Conservation (phyloP, 805 yeast species). For the Wickerhamiella bombiphila region DNA sequence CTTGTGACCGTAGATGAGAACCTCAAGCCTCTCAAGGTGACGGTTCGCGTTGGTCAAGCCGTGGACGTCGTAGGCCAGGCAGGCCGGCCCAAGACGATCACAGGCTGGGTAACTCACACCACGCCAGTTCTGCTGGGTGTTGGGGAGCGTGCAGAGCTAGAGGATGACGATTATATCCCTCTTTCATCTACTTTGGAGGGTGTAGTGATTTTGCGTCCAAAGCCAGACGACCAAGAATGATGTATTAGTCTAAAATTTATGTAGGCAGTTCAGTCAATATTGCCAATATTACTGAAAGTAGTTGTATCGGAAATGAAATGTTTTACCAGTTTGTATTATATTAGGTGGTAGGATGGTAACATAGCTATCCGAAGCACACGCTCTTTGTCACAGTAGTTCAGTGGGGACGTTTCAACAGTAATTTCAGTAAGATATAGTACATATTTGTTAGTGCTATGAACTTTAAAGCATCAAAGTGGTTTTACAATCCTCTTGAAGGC, state of each 20-base stretch:
- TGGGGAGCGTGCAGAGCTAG: constrained; percentile 95
- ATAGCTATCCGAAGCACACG: no score
- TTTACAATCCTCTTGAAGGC: no score
- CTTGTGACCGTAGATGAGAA: constrained; percentile 84
- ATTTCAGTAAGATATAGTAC: no score
- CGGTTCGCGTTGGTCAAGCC: constrained; percentile 97
- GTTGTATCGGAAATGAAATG: neutral
- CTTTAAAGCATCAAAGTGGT: no score
- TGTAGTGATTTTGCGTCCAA: constrained; percentile 78
- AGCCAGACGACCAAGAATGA: constrained; percentile 39
- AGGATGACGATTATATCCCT: constrained; percentile 82
- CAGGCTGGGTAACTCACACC: constrained; percentile 99
- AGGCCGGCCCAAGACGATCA: constrained; percentile 95
- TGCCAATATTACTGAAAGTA: neutral
- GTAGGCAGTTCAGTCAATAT: neutral
- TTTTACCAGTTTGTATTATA: neutral
- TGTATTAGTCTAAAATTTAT: neutral
- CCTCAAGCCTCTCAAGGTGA: constrained; percentile 81
- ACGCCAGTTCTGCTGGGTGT: constrained; percentile 88
- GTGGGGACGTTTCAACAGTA: no score
- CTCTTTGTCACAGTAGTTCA: no score
- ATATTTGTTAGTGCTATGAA: no score
- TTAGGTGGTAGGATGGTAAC: neutral
- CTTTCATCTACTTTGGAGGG: constrained; percentile 79
- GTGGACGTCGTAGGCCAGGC: constrained; percentile 98